These are phyloP conservation scores for Scedosporium boydii DNA, from an alignment of 2,329 filamentous ascomycete species.

Conservation along the genomic window DNA sequence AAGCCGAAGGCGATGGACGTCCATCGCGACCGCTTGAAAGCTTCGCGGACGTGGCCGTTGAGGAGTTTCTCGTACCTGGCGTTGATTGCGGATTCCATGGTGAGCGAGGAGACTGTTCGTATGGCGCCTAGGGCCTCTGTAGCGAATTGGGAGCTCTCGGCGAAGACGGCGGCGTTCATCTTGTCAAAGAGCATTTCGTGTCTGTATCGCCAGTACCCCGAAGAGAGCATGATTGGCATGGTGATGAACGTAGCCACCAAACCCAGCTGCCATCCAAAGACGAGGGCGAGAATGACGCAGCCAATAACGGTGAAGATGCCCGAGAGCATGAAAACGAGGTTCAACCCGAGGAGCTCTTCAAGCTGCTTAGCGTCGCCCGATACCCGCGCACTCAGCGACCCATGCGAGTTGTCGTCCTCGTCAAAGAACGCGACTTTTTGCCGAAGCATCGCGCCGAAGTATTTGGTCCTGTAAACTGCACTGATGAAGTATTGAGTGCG, in stretches of 20 bases:
- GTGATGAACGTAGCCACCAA: slow-evolving; percentile 56
- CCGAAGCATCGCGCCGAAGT: slow-evolving; percentile 49
- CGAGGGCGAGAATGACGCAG: slow-evolving; percentile 56
- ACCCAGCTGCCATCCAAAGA: slow-evolving; percentile 68
- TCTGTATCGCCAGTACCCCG: slow-evolving; percentile 40
- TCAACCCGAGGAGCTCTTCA: slow-evolving; percentile 52
- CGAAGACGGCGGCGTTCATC: slow-evolving; percentile 59
- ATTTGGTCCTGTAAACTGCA: slow-evolving; percentile 47
- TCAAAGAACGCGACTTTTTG: slow-evolving; percentile 55
- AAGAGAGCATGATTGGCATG: slow-evolving; percentile 36
- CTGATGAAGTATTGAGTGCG: slow-evolving; percentile 38
- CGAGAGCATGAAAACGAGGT: slow-evolving; percentile 49
- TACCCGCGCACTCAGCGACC: slow-evolving; percentile 47
- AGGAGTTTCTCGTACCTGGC: slow-evolving; percentile 52
- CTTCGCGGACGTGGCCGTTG: slow-evolving; percentile 44
- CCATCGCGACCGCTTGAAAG: slow-evolving; percentile 52
- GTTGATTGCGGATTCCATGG: slow-evolving; percentile 57
- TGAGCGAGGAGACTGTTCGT: slow-evolving; percentile 61
- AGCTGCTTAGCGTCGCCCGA: slow-evolving; percentile 49
- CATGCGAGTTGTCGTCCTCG: slow-evolving; percentile 47
- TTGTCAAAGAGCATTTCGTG: slow-evolving; percentile 59
- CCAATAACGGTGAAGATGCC: slow-evolving; percentile 58
- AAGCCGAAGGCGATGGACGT: slow-evolving; percentile 58
- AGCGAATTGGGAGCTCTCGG: slow-evolving; percentile 64
- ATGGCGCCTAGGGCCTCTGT: slow-evolving; percentile 66